Conservation (phyloP, 306 rosid species). For the Gastrolobium villosum region DNA sequence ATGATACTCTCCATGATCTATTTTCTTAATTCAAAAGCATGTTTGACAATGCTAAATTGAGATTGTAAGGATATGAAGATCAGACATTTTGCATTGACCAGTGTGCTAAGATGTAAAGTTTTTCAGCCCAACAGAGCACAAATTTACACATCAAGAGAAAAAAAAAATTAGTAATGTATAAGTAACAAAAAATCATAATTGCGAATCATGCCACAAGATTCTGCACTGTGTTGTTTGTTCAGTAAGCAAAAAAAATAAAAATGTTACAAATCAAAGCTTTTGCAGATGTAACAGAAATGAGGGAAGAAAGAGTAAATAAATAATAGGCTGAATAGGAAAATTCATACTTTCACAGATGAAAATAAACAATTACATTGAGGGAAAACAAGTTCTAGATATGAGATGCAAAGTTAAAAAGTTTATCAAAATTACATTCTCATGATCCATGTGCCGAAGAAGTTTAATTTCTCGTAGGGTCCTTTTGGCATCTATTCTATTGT, state of each 20-base stretch:
- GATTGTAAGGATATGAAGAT: background rate
- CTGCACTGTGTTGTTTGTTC: background rate
- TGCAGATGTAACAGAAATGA: background rate
- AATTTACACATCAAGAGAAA: background rate
- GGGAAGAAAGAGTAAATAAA: background rate
- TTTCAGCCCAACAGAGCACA: background rate
- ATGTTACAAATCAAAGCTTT: conserved; percentile 23
- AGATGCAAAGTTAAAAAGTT: conserved; percentile 25
- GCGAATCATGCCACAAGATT: conserved; percentile 4
- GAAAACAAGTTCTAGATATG: conserved; percentile 1
- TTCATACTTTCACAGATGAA: conserved; percentile 11
- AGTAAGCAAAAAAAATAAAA: conserved; percentile 11
- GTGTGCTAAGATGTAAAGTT: conserved; percentile 1
- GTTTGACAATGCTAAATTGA: background rate
- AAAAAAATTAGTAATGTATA: background rate
- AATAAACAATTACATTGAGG: conserved; percentile 19
- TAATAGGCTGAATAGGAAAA: background rate
- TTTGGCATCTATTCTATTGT: conserved; percentile 94
- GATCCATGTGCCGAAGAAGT: conserved; percentile 95
- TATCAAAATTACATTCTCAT: conserved; percentile 77
- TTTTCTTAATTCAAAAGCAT: conserved; percentile 7
- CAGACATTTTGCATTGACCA: conserved; percentile 6
- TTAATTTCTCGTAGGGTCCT: conserved; percentile 95
- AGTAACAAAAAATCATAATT: background rate
- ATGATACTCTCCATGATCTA: background rate